Evolutionary conservation across 305 asterid genomes (phyloP).

Genomic region (Fraxinus xanthoxyloides): DNA sequence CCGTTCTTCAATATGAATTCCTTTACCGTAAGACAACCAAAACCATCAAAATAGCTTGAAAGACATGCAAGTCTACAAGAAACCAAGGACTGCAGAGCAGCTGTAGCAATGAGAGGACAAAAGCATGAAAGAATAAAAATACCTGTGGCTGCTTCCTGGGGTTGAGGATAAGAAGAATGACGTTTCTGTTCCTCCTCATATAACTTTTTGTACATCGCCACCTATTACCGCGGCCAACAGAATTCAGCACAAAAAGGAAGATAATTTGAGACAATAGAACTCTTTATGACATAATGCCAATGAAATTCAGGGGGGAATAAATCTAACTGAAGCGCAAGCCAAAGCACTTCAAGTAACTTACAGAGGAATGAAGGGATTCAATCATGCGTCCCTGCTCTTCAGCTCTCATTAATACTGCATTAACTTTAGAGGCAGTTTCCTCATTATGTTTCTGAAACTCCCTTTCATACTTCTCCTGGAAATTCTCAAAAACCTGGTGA

Average conservation of each 20-base stretch:
- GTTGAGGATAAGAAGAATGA: constrained; percentile 39
- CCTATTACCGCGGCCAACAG: constrained; percentile 37
- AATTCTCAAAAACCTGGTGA: constrained; percentile 14
- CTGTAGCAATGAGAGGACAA: neutral
- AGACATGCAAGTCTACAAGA: constrained; percentile 14
- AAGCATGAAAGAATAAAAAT: constrained; percentile 8
- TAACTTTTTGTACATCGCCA: constrained; percentile 85
- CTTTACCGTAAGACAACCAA: neutral
- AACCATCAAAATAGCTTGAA: constrained; percentile 2
- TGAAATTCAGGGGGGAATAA: neutral
- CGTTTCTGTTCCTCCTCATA: constrained; percentile 76
- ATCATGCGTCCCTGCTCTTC: constrained; percentile 89
- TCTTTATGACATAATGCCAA: neutral
- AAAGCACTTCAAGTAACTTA: constrained; percentile 38
- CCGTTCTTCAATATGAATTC: neutral
- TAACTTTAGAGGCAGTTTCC: constrained; percentile 65
- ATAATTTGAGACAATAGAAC: neutral
- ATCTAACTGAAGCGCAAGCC: neutral
- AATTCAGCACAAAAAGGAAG: neutral
- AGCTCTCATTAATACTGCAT: constrained; percentile 68
- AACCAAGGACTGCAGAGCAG: neutral
- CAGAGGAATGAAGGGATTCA: constrained; percentile 89
- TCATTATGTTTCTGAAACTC: constrained; percentile 65
- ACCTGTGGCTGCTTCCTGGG: constrained; percentile 58
- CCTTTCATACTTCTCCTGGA: constrained; percentile 63